Evolutionary conservation across 2,329 filamentous ascomycete species (phyloP).

Genomic region (Talaromyces sp.): DNA sequence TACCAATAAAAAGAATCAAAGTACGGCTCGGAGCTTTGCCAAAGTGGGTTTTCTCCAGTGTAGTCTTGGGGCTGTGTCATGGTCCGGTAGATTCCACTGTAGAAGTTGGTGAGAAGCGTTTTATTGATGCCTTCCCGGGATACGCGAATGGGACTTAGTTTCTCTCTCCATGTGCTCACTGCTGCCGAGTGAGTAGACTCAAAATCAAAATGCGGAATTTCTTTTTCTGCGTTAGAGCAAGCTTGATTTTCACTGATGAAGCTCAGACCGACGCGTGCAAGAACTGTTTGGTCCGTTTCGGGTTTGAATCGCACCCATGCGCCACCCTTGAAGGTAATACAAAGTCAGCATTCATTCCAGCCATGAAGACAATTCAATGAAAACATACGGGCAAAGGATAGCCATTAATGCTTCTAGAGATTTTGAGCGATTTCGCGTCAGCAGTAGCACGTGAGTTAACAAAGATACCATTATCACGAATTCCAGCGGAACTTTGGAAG

Average conservation of each 20-base stretch:
- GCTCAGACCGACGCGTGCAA: slow-evolving; percentile 63
- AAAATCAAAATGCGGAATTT: slow-evolving; percentile 63
- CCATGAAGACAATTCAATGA: neutral
- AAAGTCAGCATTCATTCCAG: neutral
- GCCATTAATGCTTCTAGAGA: slow-evolving; percentile 53
- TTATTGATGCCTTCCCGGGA: slow-evolving; percentile 28
- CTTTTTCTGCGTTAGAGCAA: slow-evolving; percentile 60
- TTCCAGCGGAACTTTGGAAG: slow-evolving; percentile 49
- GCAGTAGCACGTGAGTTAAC: slow-evolving; percentile 56
- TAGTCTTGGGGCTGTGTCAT: slow-evolving; percentile 67
- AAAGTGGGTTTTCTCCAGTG: slow-evolving; percentile 63
- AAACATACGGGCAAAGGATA: slow-evolving; percentile 42
- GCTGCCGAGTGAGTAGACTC: slow-evolving; percentile 48
- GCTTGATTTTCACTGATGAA: slow-evolving; percentile 63
- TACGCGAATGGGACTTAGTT: slow-evolving; percentile 40
- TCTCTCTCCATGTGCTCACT: slow-evolving; percentile 54
- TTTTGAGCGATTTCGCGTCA: slow-evolving; percentile 50
- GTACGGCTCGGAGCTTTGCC: slow-evolving; percentile 60
- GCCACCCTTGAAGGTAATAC: slow-evolving; percentile 40
- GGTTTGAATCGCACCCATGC: slow-evolving; percentile 60
- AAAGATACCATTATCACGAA: slow-evolving; percentile 60
- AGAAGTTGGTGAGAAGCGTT: slow-evolving; percentile 50
- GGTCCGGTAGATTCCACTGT: slow-evolving; percentile 62
- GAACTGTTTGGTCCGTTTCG: slow-evolving; percentile 47
- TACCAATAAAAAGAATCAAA: slow-evolving; percentile 62